These are phyloP conservation scores for Starmerella tilneyi DNA, from an alignment of 805 yeast species.

Conservation along the genomic window DNA sequence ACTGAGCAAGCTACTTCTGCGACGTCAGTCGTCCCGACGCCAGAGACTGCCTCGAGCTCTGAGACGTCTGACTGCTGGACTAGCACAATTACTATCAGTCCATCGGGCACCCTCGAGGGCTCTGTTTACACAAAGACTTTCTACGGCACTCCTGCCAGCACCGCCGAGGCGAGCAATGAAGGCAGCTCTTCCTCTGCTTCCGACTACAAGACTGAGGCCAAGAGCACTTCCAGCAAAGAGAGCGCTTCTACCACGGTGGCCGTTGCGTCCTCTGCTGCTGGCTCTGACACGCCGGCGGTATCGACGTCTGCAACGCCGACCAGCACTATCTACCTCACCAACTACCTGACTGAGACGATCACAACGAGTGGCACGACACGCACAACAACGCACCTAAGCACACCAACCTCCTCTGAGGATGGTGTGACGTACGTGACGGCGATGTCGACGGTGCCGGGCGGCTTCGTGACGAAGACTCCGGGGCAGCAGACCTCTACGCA, in stretches of 20 bases:
- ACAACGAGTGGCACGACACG: slow-evolving; percentile 15
- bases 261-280: neutral
- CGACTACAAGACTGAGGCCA: neutral
- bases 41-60: neutral
- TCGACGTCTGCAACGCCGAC: slow-evolving; percentile 9
- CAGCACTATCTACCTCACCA: slow-evolving; percentile 18
- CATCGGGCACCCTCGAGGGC: slow-evolving; percentile 13
- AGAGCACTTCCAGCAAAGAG: slow-evolving; percentile 2
- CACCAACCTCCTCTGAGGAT: slow-evolving; percentile 13
- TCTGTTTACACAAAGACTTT: slow-evolving; percentile 11
- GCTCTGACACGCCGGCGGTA: slow-evolving; percentile 6
- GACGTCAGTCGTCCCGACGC: neutral
- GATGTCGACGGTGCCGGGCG: slow-evolving; percentile 20
- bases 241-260: slow-evolving; percentile 3
- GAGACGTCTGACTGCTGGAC: slow-evolving; percentile 6
- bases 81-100: slow-evolving; percentile 4
- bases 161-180: neutral
- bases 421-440: slow-evolving; percentile 20
- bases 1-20: neutral
- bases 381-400: slow-evolving; percentile 14
- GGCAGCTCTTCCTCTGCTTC: neutral
- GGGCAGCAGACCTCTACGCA: slow-evolving; percentile 13
- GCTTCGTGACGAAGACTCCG: slow-evolving; percentile 12
- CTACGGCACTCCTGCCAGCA: neutral
- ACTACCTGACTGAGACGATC: slow-evolving; percentile 17